A percentile compares a stretch with the other conserved stretches of the same genome.
phyloP scores from a whole-genome alignment of 2,329 filamentous ascomycete species.

The Fusarium anguioides region DNA sequence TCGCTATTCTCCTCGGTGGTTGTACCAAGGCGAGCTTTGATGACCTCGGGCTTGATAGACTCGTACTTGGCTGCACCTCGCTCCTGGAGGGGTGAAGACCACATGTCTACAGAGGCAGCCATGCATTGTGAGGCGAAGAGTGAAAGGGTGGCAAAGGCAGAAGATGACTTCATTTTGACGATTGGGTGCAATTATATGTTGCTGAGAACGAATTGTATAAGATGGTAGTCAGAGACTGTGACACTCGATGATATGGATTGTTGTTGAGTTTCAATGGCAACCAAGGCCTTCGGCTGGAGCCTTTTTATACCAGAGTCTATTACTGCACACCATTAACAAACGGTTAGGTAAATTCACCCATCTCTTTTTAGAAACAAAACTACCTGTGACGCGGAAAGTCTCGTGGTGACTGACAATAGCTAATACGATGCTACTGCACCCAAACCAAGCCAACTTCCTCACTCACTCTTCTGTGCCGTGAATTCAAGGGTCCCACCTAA shows the following conservation, averaged over 20 bases:
- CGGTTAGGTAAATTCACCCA: not conserved
- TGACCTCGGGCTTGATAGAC: slow-evolving; percentile 33
- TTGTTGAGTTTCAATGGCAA: slow-evolving; percentile 7
- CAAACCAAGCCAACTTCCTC: slow-evolving; percentile 11
- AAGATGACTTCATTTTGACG: slow-evolving; percentile 33
- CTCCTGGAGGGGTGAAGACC: slow-evolving; percentile 32
- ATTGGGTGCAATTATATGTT: not conserved
- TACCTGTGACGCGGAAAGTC: slow-evolving; percentile 32
- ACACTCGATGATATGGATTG: not conserved
- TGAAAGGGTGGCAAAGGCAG: slow-evolving; percentile 18
- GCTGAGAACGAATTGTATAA: not conserved
- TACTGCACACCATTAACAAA: not conserved
- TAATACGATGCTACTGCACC: slow-evolving; percentile 27
- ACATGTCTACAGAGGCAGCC: slow-evolving; percentile 40
- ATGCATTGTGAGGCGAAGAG: slow-evolving; percentile 24
- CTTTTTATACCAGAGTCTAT: slow-evolving; percentile 27
- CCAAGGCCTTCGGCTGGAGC: slow-evolving; percentile 3
- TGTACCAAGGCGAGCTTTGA: slow-evolving; percentile 39
- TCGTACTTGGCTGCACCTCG: slow-evolving; percentile 26
- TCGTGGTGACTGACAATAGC: slow-evolving; percentile 27
- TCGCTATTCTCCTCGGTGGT: slow-evolving; percentile 29
- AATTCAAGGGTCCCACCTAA: slow-evolving; percentile 22
- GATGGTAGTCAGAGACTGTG: not conserved
- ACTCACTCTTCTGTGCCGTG: not conserved
- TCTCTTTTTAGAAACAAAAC: not conserved